Evolutionary conservation across 2,329 filamentous ascomycete species (phyloP).

Genomic region (Periconia sp.): DNA sequence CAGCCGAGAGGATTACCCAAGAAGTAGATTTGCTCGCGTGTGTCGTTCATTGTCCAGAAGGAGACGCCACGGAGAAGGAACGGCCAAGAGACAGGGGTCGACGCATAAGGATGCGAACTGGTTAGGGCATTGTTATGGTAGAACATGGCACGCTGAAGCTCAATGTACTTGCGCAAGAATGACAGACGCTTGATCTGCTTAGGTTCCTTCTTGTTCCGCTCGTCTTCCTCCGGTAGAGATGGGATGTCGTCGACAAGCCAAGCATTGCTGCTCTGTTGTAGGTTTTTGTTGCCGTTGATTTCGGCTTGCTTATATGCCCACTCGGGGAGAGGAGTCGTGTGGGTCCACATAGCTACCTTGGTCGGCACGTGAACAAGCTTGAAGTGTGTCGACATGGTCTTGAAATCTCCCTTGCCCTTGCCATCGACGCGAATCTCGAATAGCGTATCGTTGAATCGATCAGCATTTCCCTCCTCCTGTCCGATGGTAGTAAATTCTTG

Average conservation of each 20-base stretch:
- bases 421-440: conserved; percentile 93
- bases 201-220: conserved; percentile 76
- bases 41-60: conserved; percentile 98
- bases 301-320: conserved; percentile 98
- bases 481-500: conserved; percentile 93
- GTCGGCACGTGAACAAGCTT: conserved; percentile 93
- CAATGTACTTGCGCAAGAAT: conserved; percentile 93
- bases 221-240: conserved; percentile 73
- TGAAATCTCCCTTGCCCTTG: conserved; percentile 83
- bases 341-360: conserved; percentile 99
- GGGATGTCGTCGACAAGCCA: conserved; percentile 94
- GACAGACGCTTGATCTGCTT: conserved; percentile 82
- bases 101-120: conserved; percentile 94
- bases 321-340: conserved; percentile 91
- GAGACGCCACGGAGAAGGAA: conserved; percentile 96
- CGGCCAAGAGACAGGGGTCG: conserved; percentile 95
- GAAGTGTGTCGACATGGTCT: conserved; percentile 89
- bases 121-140: conserved; percentile 98
- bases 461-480: conserved; percentile 72
- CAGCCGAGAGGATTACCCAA: conserved; percentile 95
- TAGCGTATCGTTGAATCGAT: conserved; percentile 83
- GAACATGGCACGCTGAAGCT: conserved; percentile 98
- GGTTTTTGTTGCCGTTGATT: conserved; percentile 99
- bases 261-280: conserved; percentile 85
- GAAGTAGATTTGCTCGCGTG: conserved; percentile 97